Base-by-base conservation (phyloP, 1,284 basidiomycete genomes). In the Cryptococcus sp. region DNA sequence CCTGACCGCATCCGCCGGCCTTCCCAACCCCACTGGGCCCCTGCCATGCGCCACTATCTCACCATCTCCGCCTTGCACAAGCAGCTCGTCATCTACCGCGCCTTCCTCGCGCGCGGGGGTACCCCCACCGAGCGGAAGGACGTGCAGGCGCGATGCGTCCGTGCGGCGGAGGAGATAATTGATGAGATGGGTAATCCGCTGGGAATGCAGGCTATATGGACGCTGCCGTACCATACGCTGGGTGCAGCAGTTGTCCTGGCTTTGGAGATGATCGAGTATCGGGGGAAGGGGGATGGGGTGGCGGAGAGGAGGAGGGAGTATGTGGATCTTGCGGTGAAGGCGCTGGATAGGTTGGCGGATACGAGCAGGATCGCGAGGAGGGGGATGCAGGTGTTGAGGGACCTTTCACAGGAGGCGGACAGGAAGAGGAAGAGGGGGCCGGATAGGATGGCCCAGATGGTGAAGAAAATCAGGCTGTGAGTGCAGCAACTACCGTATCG, bases 181-280 rank as follows among this genome's bases (percentile, higher is more conserved):
- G 54, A 52, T 2, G 64, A 63, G 51, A 23, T 65, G 15, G 50
- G 62, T 15, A 21, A 52, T 18, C n/a, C n/a, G n/a, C 21, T 47
- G 9, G 60, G 55, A 18, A 39, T 42, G 20, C 64, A 63, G 35
- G 50, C 52, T 1, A n/a, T 65, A 15, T 65, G 64, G 64, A 65
- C 64, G 23, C 58, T 65, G 15, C 64, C 64, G 13, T 65, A 65
- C 50, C 64, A 65, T 48, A 49, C 48, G 18, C 37, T 65, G 6
- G 61, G 62, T 1, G 61, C 64, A 0, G 59, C 51, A 7, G 62
- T 65, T n/a, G 64, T 65, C 2, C 50, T 65, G 8, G 55, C 57
- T 0, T 37, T 65, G 12, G 64, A 63, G 15, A 45, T 65, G 51
- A 56, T 63, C 13, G 13, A n/a, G 46, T 3, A 35, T 6, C 18